Conservation (phyloP, 1,284 basidiomycete genomes). For the Trametes versicolor region DNA sequence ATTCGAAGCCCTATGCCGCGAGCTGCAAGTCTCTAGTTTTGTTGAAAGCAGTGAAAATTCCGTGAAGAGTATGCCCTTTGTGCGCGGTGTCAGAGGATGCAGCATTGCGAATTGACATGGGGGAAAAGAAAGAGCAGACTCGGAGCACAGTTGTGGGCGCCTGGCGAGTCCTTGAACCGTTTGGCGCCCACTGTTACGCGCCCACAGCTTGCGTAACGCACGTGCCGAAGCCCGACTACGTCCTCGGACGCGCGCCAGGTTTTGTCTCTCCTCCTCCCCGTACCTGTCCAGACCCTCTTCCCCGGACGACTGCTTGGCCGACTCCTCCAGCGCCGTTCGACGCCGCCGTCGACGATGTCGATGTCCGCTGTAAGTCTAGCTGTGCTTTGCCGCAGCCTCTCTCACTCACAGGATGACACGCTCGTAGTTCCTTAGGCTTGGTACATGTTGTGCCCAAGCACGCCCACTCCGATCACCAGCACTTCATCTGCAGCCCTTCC, state of each 20-base stretch:
- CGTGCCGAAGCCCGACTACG: conserved; percentile 26
- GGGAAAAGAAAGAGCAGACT: background rate
- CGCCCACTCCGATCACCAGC: conserved; percentile 35
- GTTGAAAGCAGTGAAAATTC: no score
- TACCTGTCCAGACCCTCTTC: background rate
- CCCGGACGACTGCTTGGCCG: conserved; percentile 2
- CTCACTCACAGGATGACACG: conserved; percentile 6
- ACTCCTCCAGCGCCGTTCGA: conserved; percentile 10
- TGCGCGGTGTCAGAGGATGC: no score
- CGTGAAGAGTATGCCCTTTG: no score
- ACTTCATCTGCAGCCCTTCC: conserved; percentile 39
- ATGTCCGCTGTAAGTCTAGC: conserved; percentile 27
- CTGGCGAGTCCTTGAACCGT: background rate
- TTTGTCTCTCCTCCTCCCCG: conserved; percentile 11
- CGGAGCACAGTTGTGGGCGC: conserved; percentile 1
- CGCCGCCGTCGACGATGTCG: conserved; percentile 30
- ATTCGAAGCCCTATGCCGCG: background rate
- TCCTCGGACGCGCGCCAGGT: conserved; percentile 18
- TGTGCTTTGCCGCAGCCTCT: background rate
- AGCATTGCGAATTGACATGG: background rate
- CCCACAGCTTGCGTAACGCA: conserved; percentile 32
- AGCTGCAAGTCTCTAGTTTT: no score
- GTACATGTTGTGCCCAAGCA: conserved; percentile 45
- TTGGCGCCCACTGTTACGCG: background rate
- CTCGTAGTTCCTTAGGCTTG: conserved; percentile 40